Percentiles rank a stretch among this genome's conserved stretches.
Evolutionary conservation across 2,329 filamentous ascomycete species (phyloP).

Genomic region (Curvularia sp.): DNA sequence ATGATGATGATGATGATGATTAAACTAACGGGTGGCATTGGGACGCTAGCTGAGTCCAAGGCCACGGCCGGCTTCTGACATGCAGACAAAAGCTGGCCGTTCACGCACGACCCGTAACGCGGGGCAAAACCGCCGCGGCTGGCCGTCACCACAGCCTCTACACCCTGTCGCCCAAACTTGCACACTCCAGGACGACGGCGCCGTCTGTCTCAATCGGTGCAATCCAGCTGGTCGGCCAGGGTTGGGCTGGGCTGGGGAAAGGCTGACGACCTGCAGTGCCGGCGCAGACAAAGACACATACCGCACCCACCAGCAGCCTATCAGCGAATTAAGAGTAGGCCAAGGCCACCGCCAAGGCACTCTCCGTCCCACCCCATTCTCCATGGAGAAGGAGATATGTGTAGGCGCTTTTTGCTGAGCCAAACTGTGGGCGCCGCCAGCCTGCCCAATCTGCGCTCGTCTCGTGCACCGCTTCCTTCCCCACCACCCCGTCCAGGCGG

Average conservation of each 20-base stretch:
- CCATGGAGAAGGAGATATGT: slow-evolving; percentile 31
- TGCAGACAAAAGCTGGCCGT: not conserved
- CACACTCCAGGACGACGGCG: not conserved
- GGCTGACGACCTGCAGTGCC: not conserved
- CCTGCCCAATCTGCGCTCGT: slow-evolving; percentile 17
- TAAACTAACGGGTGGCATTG: not conserved
- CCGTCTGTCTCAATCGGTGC: not conserved
- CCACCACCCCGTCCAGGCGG: slow-evolving; percentile 23
- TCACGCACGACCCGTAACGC: slow-evolving; percentile 10
- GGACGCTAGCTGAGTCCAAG: not conserved
- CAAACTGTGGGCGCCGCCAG: slow-evolving; percentile 25
- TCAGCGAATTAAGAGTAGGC: slow-evolving; percentile 23
- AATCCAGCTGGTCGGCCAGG: not conserved
- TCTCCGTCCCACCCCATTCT: slow-evolving; percentile 22
- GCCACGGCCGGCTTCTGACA: slow-evolving; percentile 10
- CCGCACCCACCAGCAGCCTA: slow-evolving; percentile 24
- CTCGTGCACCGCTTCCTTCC: slow-evolving; percentile 18
- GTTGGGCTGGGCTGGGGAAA: not conserved
- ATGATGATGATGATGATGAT: too few relatives aligned
- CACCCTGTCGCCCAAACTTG: not conserved
- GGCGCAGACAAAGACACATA: slow-evolving; percentile 1
- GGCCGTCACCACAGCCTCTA: not conserved
- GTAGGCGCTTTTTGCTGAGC: too few relatives aligned
- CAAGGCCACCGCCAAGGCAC: slow-evolving; percentile 29
- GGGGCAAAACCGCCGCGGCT: slow-evolving; percentile 15